Conservation (phyloP, 1,284 basidiomycete species). For the Cryptococcus sp. region DNA sequence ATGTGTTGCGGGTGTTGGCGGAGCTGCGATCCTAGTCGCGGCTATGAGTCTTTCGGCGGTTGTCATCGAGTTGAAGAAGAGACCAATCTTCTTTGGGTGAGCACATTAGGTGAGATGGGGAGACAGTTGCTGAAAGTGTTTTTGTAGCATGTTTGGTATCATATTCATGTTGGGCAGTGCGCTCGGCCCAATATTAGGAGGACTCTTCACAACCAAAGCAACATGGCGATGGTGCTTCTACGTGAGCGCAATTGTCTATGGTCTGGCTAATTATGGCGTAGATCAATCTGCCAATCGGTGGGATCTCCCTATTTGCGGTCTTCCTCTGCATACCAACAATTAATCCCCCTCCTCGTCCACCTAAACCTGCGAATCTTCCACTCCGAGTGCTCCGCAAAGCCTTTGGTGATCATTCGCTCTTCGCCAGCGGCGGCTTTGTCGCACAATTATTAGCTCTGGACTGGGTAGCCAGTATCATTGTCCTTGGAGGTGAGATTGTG, state of each 20-base stretch:
- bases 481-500: constrained; percentile 12
- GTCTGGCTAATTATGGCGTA: neutral
- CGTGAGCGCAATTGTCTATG: neutral
- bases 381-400: neutral
- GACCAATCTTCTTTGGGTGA: constrained; percentile 18
- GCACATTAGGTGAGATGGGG: neutral
- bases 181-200: constrained; percentile 3
- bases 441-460: constrained; percentile 1
- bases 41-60: constrained; percentile 8
- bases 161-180: constrained; percentile 7
- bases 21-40: constrained; percentile 15
- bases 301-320: neutral
- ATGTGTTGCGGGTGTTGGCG: constrained; percentile 9
- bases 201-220: constrained; percentile 2
- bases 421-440: neutral
- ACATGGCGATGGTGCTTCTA: constrained; percentile 14
- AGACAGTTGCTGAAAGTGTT: neutral
- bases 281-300: constrained; percentile 10
- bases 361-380: neutral
- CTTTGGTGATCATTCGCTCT: constrained; percentile 8
- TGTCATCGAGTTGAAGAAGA: constrained; percentile 8
- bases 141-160: constrained; percentile 10
- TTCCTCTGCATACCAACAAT: constrained; percentile 5
- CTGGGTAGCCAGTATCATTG: constrained; percentile 10
- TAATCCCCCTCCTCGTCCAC: neutral